Evolutionary conservation across 306 rosid species (phyloP).

Genomic region (Cucurbita ficifolia): DNA sequence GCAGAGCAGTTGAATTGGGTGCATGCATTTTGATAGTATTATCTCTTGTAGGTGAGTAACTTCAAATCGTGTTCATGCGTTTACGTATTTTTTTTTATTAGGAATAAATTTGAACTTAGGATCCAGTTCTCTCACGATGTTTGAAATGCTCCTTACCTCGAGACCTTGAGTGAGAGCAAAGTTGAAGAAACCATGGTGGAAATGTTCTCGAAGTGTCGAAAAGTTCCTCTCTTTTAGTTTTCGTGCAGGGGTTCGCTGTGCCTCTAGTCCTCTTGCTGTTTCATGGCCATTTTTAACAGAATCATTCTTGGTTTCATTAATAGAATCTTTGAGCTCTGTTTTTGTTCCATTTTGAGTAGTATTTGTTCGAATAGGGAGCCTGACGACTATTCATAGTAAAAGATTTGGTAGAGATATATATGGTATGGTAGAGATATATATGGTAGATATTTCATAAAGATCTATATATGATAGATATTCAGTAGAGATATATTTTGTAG

Average conservation of each 20-base stretch:
- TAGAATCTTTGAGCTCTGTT: not conserved
- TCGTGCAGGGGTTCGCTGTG: not conserved
- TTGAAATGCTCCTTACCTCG: not conserved
- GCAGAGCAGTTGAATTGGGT: conserved; percentile 85
- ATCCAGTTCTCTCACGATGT: not conserved
- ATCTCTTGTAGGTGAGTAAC: conserved; percentile 76
- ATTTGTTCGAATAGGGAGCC: no score
- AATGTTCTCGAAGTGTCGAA: not conserved
- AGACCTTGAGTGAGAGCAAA: not conserved
- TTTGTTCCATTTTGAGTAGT: not conserved
- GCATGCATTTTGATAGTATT: conserved; percentile 65
- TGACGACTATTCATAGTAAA: no score
- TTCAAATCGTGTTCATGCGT: not conserved
- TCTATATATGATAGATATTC: no score
- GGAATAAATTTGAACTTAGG: not conserved
- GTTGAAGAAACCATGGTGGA: not conserved
- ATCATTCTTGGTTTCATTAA: not conserved
- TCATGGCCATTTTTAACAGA: not conserved
- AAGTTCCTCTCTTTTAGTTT: not conserved
- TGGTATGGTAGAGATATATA: no score
- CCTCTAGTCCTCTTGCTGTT: not conserved
- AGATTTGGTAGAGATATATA: no score
- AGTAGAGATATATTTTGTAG: no score
- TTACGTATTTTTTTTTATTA: not conserved
- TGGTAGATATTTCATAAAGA: no score